Evolutionary conservation across 306 rosid genomes (phyloP), one percentile per base, ranked within the genome.

Genomic region (Vigna hirtella): DNA sequence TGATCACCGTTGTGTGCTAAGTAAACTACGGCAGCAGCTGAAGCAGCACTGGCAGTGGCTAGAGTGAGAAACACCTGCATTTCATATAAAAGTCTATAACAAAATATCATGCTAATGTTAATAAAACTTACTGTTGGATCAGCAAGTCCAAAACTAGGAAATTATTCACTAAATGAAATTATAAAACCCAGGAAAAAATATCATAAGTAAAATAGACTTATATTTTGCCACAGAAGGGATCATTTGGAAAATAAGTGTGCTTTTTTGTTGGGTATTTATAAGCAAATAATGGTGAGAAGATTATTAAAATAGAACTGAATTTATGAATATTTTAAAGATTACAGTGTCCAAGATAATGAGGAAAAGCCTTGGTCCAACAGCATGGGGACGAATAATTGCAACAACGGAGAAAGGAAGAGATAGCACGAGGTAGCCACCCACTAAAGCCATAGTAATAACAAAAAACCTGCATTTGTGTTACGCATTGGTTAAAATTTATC

Each of bases 1-100:
- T 90, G 72, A 53, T 92, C 88, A 2, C 98, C 98, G 24, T 87
- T 89, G 87, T 92, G 98, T 30, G 96, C 98, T 64, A 95, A 80
- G 85, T 89, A 95, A 18, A 92, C 98, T 58, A 91, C 85, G 20
- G 97, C 76, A 4, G 97, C 94, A 0, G 98, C 98, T 8, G 98
- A 86, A 4, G 91, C 89, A 12, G 73, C 97, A 42, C 93, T 84
- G 0, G 98, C 63, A 15, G 89, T 77, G 2, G 94, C 90, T n/a
- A 94, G 86, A 55, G 95, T 86, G 12, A 90, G 91, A 36, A 88
- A 88, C 76, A 89, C 93, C 86, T 85, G 48, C 58, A 32, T 69
- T 42, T 58, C 68, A 18, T 38, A 7, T 26, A 26, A 26, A 24
- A 26, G 28, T 26, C 28, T 26, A 2, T 26, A 2, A 26, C 28